Percentiles rank a stretch among this genome's conserved stretches.
phyloP scores from a whole-genome alignment of 495 filamentous ascomycete species.

The Podospora australis region DNA sequence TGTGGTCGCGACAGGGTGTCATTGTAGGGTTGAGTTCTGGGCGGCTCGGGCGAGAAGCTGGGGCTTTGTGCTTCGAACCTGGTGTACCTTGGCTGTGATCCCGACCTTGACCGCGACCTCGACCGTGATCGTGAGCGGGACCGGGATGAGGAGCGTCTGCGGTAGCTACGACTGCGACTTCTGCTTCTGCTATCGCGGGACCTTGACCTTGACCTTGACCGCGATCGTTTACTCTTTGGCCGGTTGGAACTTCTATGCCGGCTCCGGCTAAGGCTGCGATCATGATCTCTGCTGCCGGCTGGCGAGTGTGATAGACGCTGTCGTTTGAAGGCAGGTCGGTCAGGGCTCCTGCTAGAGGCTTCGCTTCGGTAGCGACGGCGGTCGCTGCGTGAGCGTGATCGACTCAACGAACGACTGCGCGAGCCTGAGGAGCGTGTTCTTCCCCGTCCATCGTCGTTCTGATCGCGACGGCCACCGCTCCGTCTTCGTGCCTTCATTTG shows the following conservation, averaged over 20 bases:
- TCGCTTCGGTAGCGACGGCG: slow-evolving; percentile 18
- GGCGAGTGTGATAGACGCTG: slow-evolving; percentile 17
- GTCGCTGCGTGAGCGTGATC: slow-evolving; percentile 22
- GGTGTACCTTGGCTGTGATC: not conserved
- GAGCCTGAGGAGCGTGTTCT: slow-evolving; percentile 33
- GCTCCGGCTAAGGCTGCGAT: slow-evolving; percentile 8
- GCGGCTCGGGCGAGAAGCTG: not conserved
- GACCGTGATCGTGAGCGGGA: slow-evolving; percentile 22
- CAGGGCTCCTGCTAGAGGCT: slow-evolving; percentile 20
- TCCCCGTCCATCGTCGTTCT: slow-evolving; percentile 15
- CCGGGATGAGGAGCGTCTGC: slow-evolving; percentile 43
- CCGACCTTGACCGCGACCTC: not conserved
- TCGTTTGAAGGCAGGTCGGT: slow-evolving; percentile 21
- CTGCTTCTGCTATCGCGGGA: slow-evolving; percentile 9
- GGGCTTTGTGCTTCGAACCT: not conserved
- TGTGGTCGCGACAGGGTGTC: not conserved
- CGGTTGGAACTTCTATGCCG: slow-evolving; percentile 12
- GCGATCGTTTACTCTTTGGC: not conserved
- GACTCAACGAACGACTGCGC: slow-evolving; percentile 27
- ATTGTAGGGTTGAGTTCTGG: slow-evolving; percentile 2
- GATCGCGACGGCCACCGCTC: slow-evolving; percentile 17
- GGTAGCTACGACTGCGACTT: slow-evolving; percentile 33
- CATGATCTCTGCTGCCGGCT: not conserved
- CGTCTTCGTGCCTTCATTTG: slow-evolving; percentile 64
- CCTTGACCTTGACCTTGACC: slow-evolving; percentile 5